Evolutionary conservation across 179 eudicot genomes (phyloP).

Genomic region (Gypsophila paniculata): DNA sequence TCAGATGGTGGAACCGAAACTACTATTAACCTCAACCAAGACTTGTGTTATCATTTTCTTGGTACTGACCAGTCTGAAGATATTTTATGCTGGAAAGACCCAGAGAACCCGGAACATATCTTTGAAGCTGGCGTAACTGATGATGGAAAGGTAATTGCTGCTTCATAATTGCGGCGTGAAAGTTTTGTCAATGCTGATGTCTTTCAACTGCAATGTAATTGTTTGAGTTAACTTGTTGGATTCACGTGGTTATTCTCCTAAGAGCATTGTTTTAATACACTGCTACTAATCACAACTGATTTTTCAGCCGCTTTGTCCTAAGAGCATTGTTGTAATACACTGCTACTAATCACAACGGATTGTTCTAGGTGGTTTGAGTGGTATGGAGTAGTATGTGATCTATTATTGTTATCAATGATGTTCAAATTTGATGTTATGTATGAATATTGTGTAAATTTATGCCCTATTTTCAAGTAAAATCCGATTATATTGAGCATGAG

Average conservation of each 20-base stretch:
- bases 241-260: neutral
- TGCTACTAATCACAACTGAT: neutral
- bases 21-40: conserved; percentile 64
- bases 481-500: no score
- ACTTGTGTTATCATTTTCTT: conserved; percentile 74
- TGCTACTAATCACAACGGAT: no score
- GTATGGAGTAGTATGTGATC: no score
- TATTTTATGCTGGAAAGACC: conserved; percentile 90
- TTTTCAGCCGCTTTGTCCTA: conserved; percentile 37
- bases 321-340: no score
- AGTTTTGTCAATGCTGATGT: neutral
- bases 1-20: conserved; percentile 93
- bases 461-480: no score
- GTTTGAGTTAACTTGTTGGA: neutral
- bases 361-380: no score
- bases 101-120: conserved; percentile 63
- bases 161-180: neutral
- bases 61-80: conserved; percentile 96
- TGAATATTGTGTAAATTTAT: no score
- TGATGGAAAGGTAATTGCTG: conserved; percentile 78
- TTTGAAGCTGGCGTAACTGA: conserved; percentile 61
- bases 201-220: neutral
- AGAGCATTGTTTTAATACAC: neutral
- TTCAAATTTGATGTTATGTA: no score
- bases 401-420: no score